Percentiles rank a stretch among this genome's conserved stretches.
Evolutionary conservation across 495 filamentous ascomycete species (phyloP).

Genomic region (Lepidopterella palustris): DNA sequence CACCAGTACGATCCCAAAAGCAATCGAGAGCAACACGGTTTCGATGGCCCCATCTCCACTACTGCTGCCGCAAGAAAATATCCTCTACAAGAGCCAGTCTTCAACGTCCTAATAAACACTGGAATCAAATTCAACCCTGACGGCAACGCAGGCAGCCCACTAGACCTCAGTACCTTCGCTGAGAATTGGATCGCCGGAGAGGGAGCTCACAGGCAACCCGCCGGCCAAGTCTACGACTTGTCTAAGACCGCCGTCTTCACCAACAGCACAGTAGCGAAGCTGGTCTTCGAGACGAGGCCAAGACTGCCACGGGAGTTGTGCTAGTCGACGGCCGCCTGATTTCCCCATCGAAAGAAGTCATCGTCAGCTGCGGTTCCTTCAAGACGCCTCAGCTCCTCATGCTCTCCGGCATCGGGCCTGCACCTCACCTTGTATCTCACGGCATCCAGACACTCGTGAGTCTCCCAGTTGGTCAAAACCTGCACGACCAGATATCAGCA

Average conservation of each 20-base stretch:
- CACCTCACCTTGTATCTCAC: constrained; percentile 43
- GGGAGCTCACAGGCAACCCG: constrained; percentile 3
- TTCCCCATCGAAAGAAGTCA: constrained; percentile 33
- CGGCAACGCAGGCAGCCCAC: constrained; percentile 7
- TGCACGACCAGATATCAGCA: constrained; percentile 45
- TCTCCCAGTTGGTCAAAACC: constrained; percentile 50
- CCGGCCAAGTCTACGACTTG: constrained; percentile 7
- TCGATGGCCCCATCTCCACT: constrained; percentile 29
- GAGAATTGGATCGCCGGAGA: not conserved
- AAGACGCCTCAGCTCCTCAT: constrained; percentile 1
- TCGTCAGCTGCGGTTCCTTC: not conserved
- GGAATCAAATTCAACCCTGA: constrained; percentile 5
- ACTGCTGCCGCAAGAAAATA: constrained; percentile 29
- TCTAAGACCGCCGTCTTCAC: not conserved
- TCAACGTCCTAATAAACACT: not conserved
- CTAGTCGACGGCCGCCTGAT: not conserved
- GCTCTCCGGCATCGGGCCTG: constrained; percentile 37
- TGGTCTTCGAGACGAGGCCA: constrained; percentile 7
- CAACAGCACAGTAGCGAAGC: constrained; percentile 1
- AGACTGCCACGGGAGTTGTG: constrained; percentile 7
- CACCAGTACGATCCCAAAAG: constrained; percentile 15
- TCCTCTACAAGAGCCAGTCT: constrained; percentile 21
- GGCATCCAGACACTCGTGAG: constrained; percentile 46
- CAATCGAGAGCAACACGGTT: constrained; percentile 26
- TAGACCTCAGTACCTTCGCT: constrained; percentile 2